Conservation (phyloP, 371 early-diverging fungal species). For the Lichtheimia ornata region DNA sequence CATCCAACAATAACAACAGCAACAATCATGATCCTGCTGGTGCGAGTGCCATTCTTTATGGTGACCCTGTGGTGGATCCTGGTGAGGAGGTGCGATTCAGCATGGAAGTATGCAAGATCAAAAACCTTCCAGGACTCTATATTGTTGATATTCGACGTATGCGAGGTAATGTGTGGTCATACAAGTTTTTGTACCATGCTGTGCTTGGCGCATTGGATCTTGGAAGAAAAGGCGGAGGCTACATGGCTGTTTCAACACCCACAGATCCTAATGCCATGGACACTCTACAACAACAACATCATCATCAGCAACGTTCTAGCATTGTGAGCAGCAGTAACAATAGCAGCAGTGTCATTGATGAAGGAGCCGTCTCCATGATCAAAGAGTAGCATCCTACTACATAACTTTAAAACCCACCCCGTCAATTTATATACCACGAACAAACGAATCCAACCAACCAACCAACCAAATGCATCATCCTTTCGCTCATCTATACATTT, state of each 20-base stretch:
- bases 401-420: no score
- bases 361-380: neutral
- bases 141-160: slow-evolving; percentile 89
- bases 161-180: slow-evolving; percentile 91
- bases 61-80: slow-evolving; percentile 84
- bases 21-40: neutral
- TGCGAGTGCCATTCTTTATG: slow-evolving; percentile 67
- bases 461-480: no score
- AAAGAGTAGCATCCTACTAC: neutral
- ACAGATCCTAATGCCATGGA: neutral
- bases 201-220: slow-evolving; percentile 61
- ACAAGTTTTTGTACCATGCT: slow-evolving; percentile 86
- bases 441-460: no score
- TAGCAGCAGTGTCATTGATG: slow-evolving; percentile 10
- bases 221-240: slow-evolving; percentile 46
- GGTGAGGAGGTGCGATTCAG: slow-evolving; percentile 85
- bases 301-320: slow-evolving; percentile 9
- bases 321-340: slow-evolving; percentile 12
- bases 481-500: no score
- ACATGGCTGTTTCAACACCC: slow-evolving; percentile 15
- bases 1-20: neutral
- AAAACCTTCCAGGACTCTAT: slow-evolving; percentile 85
- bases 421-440: no score
- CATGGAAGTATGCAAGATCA: slow-evolving; percentile 87
- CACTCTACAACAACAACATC: slow-evolving; percentile 1